Percentiles rank a stretch among this genome's conserved stretches.
phyloP scores from a whole-genome alignment of 1,284 basidiomycete genomes.

The Irpex sp. region DNA sequence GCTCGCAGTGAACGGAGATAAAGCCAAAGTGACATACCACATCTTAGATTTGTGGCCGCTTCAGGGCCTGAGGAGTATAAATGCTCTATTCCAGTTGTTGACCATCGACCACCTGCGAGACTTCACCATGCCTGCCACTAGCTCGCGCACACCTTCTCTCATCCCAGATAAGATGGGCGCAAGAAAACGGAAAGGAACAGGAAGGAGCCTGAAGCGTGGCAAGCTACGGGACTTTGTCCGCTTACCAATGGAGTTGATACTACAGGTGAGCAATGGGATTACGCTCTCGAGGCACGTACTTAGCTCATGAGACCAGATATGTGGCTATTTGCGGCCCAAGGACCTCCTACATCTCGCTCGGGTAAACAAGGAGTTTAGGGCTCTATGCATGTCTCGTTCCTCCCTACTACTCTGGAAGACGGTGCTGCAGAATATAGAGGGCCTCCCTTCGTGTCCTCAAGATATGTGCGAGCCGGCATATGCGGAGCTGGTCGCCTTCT shows the following conservation, averaged over 20 bases:
- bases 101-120: background rate
- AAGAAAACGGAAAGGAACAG: background rate
- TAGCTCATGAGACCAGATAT: background rate
- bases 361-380: background rate
- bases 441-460: slow-evolving; percentile 29
- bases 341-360: background rate
- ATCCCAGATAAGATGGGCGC: background rate
- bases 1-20: background rate
- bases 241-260: background rate
- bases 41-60: background rate
- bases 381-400: slow-evolving; percentile 2
- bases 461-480: slow-evolving; percentile 20
- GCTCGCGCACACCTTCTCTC: background rate
- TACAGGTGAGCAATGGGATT: background rate
- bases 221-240: background rate
- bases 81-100: background rate
- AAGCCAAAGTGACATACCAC: background rate
- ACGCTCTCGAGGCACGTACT: background rate
- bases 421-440: slow-evolving; percentile 9
- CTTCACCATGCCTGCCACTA: background rate
- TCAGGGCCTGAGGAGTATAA: background rate
- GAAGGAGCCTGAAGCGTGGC: background rate
- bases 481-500: background rate
- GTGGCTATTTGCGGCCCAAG: background rate
- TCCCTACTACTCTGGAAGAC: slow-evolving; percentile 6